Evolutionary conservation across 1,139 yeast species (phyloP).

Genomic region (Blastobotrys buckinghamii): DNA sequence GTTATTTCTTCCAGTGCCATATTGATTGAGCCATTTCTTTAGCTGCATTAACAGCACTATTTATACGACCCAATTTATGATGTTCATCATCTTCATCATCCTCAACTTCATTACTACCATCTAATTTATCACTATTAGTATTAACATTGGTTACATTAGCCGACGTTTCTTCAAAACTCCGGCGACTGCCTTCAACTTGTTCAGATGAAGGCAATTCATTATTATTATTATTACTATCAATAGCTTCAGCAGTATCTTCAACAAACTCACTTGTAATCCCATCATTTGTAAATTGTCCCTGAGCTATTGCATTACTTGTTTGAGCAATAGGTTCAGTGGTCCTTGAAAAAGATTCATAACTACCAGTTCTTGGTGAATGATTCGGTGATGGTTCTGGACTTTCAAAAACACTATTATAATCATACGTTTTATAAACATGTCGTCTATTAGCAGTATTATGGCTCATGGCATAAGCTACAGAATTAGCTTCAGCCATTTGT

Average conservation of each 20-base stretch:
- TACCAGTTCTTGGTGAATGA: conserved; percentile 19
- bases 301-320: conserved; percentile 20
- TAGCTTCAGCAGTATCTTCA: conserved; percentile 12
- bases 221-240: no score
- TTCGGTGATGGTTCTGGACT: conserved; percentile 25
- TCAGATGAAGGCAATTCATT: no score
- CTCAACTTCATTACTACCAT: neutral
- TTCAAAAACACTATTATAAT: conserved; percentile 73
- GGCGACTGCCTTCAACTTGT: neutral
- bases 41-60: conserved; percentile 20
- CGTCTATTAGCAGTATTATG: conserved; percentile 71
- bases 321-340: conserved; percentile 9
- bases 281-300: conserved; percentile 20
- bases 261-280: conserved; percentile 13
- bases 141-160: neutral
- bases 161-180: neutral
- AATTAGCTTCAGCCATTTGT: conserved; percentile 35
- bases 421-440: conserved; percentile 72
- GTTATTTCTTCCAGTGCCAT: conserved; percentile 17
- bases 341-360: conserved; percentile 12
- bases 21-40: conserved; percentile 20
- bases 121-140: neutral
- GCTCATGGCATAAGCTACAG: conserved; percentile 48
- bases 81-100: neutral
- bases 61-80: conserved; percentile 12